Percentiles rank a stretch among this genome's conserved stretches.
Evolutionary conservation across 164 flowering plant species (phyloP).

Genomic region (Dillenia turbinata): DNA sequence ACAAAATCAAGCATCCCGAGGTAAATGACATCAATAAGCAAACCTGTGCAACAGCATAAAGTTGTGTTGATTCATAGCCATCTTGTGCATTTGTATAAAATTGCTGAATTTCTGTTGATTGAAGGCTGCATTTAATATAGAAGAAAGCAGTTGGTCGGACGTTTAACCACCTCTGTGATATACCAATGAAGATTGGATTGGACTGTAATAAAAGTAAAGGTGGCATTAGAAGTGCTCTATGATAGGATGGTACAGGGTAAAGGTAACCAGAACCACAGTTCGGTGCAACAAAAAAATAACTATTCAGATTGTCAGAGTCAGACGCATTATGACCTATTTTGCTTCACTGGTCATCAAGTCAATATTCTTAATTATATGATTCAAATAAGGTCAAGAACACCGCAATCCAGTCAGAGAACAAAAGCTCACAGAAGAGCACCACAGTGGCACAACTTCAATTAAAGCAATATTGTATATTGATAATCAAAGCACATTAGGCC

Average conservation of each 20-base stretch:
- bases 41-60: slow-evolving; percentile 64
- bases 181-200: slow-evolving; percentile 67
- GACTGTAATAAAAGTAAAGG: slow-evolving; percentile 39
- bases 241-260: background rate
- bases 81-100: slow-evolving; percentile 76
- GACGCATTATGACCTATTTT: too few species aligned
- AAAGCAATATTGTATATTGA: too few species aligned
- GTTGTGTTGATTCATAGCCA: slow-evolving; percentile 85
- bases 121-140: slow-evolving; percentile 71
- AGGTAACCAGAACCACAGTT: too few species aligned
- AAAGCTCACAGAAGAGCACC: too few species aligned
- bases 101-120: slow-evolving; percentile 59
- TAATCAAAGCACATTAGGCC: too few species aligned
- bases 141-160: slow-evolving; percentile 92
- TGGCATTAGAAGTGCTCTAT: slow-evolving; percentile 9
- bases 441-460: too few species aligned
- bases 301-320: too few species aligned
- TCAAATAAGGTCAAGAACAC: too few species aligned
- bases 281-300: too few species aligned
- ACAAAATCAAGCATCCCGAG: background rate
- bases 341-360: too few species aligned
- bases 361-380: too few species aligned
- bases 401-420: too few species aligned
- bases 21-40: slow-evolving; percentile 14
- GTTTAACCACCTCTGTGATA: slow-evolving; percentile 75